Evolutionary conservation across 257 asterid species (phyloP), one percentile per base, ranked within the genome.

Genomic region (Ballota nigra): DNA sequence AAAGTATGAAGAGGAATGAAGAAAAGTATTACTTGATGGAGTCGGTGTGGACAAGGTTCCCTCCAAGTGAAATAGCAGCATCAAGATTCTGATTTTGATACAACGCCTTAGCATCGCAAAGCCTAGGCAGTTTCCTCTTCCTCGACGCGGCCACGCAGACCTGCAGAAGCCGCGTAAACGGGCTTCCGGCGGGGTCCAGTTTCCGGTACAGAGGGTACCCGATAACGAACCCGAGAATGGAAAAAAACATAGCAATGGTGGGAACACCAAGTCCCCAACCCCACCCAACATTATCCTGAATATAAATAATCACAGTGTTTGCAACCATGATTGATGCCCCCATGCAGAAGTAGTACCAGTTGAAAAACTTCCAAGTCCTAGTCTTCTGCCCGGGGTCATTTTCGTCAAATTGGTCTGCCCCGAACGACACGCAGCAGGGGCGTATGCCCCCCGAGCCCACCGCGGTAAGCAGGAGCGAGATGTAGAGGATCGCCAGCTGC

Each of bases 321-420:
- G 98, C 95, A 28, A 89, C 81, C 61, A 94, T 79, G 78, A 89
- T 88, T 0, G 99, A 94, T 3, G 71, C 85, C 36, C 97, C 99
- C 97, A 91, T 93, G 87, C 89, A 84, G 63, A 93, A 93, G 63
- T 90, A 93, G 62, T 93, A 93, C 97, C 98, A 93, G 34, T 93
- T 93, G 86, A 93, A 90, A 85, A 93, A 93, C 83, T 84, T 90
- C 98, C 98, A 90, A 15, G 96, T 93, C 8, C 79, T 55, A 4
- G 80, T 78, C 78, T 83, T 93, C 72, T 93, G 89, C 34, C 70
- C 62, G 0, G 96, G 90, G 56, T 93, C 87, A 4, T 80, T 83
- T 61, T 91, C 97, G 29, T 93, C 96, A 38, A 83, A 93, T 49
- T 93, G 98, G 45, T 93, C 98, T 0, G 98, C 97, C 5, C 98